Percentiles rank a stretch among this genome's conserved stretches.
These are phyloP conservation scores for Tolypocladium inflatum DNA, from an alignment of 2,329 filamentous ascomycete species.

Conservation along the genomic window DNA sequence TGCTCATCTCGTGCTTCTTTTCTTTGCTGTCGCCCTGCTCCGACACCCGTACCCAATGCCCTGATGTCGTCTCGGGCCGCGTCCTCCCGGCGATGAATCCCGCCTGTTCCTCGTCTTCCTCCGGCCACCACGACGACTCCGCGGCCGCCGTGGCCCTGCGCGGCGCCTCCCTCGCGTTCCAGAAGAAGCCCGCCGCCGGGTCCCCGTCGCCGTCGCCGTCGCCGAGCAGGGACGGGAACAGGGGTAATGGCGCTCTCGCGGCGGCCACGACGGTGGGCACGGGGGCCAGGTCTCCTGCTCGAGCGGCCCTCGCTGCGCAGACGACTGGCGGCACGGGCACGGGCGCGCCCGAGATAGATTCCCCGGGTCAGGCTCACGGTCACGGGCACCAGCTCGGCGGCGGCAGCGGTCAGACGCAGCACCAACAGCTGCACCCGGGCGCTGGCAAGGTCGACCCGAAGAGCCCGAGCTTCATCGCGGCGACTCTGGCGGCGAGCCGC, in stretches of 20 bases:
- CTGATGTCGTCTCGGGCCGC: conserved; percentile 8
- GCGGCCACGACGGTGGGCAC: conserved; percentile 31
- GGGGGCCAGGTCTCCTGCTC: background rate
- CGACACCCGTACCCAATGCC: background rate
- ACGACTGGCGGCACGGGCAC: background rate
- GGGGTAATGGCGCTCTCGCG: conserved; percentile 29
- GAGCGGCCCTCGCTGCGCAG: background rate
- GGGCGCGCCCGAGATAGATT: background rate
- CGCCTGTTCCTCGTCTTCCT: conserved; percentile 14
- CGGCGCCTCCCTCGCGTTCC: conserved; percentile 47
- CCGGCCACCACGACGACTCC: conserved; percentile 22
- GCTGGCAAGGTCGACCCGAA: conserved; percentile 25
- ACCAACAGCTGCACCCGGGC: conserved; percentile 9
- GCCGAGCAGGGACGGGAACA: background rate
- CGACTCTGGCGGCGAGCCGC: conserved; percentile 49
- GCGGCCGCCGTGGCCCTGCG: conserved; percentile 37
- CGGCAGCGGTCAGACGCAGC: conserved; percentile 3
- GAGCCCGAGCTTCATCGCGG: conserved; percentile 46
- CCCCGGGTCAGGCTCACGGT: background rate
- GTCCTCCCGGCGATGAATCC: conserved; percentile 22
- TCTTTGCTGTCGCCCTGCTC: background rate
- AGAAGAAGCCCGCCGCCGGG: conserved; percentile 18
- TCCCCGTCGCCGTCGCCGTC: conserved; percentile 4
- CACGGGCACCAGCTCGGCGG: conserved; percentile 7
- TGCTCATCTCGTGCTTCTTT: background rate